Evolutionary conservation across 345 rosid genomes (phyloP).

Genomic region (Anastatica hierochuntica): DNA sequence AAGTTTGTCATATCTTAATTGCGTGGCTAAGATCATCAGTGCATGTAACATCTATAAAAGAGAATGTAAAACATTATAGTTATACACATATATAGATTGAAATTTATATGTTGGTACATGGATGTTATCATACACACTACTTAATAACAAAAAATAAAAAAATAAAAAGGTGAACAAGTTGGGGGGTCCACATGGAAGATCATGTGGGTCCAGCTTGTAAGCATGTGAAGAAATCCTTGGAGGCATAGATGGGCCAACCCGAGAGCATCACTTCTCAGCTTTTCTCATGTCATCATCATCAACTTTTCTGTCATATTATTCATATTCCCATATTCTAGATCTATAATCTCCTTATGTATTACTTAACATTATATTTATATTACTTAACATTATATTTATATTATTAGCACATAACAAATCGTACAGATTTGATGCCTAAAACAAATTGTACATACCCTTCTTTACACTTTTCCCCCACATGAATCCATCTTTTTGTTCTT

Average conservation of each 20-base stretch:
- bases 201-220: constrained; percentile 29
- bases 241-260: constrained; percentile 28
- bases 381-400: neutral
- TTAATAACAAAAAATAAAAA: neutral
- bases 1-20: too few relatives aligned
- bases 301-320: constrained; percentile 26
- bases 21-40: too few relatives aligned
- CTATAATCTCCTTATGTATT: neutral
- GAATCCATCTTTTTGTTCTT: constrained; percentile 31
- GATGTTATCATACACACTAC: too few relatives aligned
- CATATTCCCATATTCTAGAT: constrained; percentile 21
- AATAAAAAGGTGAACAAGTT: neutral
- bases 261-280: constrained; percentile 17
- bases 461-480: constrained; percentile 30
- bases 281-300: constrained; percentile 18
- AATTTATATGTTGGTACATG: too few relatives aligned
- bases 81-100: too few relatives aligned
- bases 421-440: neutral
- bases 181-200: constrained; percentile 14
- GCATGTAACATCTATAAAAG: too few relatives aligned
- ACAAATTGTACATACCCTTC: constrained; percentile 22
- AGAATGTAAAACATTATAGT: too few relatives aligned
- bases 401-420: constrained; percentile 1
- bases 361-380: too few relatives aligned
- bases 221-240: constrained; percentile 34